phyloP scores from a whole-genome alignment of 2,329 filamentous ascomycete genomes.

The Trichoderma pleuroti region DNA sequence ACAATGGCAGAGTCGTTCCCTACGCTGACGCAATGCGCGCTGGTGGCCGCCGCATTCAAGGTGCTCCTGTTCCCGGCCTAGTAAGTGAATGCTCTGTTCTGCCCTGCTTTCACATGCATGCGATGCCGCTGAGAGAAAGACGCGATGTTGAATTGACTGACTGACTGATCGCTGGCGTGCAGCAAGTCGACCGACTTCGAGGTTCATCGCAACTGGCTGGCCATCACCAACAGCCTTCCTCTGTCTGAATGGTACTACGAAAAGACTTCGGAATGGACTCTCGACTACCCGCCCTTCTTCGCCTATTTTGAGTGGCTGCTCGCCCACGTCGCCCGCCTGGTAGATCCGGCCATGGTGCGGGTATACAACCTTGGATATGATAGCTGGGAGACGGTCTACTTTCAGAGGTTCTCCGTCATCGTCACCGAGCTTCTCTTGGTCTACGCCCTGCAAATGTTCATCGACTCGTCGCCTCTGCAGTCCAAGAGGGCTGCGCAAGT shows the following conservation, averaged over 20 bases:
- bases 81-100: constrained; percentile 49
- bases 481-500: constrained; percentile 78
- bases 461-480: constrained; percentile 63
- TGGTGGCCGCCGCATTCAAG: constrained; percentile 85
- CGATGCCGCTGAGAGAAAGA: no score
- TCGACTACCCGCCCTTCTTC: constrained; percentile 98
- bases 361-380: constrained; percentile 79
- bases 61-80: constrained; percentile 90
- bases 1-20: constrained; percentile 79
- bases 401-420: constrained; percentile 87
- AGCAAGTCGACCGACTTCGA: constrained; percentile 99
- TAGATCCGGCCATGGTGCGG: constrained; percentile 77
- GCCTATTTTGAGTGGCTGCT: constrained; percentile 94
- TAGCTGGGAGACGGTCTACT: constrained; percentile 91
- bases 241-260: constrained; percentile 93
- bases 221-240: constrained; percentile 86
- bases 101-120: background rate
- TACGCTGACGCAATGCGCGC: constrained; percentile 81
- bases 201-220: constrained; percentile 97
- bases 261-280: constrained; percentile 97
- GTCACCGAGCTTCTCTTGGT: constrained; percentile 78
- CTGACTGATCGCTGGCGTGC: constrained; percentile 17
- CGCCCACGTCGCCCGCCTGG: constrained; percentile 72
- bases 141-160: background rate
- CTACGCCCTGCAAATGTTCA: constrained; percentile 76